These are phyloP conservation scores for Obelidium mucronatum DNA, from an alignment of 192 early-diverging fungal genomes.

Conservation along the genomic window DNA sequence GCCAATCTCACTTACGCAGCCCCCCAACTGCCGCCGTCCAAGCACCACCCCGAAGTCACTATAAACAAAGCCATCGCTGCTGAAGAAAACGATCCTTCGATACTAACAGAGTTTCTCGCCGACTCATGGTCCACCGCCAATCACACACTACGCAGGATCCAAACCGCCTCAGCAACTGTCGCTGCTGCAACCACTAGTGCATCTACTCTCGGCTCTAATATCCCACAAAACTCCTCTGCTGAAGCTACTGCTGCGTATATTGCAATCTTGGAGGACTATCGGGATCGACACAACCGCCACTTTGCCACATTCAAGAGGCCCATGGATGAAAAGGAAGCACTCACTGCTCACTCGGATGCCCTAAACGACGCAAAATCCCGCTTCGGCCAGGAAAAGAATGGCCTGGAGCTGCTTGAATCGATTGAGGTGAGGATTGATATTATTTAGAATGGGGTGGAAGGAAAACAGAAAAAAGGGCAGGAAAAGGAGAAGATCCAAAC, in stretches of 20 bases:
- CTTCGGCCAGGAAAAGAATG: conserved; percentile 9
- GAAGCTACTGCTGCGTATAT: background rate
- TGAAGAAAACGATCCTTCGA: background rate
- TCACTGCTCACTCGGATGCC: background rate
- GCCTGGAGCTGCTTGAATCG: background rate
- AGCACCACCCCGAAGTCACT: background rate
- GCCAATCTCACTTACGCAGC: background rate
- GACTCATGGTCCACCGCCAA: background rate
- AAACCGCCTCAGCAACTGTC: background rate
- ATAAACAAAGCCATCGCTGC: background rate
- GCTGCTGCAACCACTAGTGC: background rate
- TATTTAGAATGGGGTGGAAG: background rate
- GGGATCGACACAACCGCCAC: background rate
- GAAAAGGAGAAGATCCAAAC: background rate
- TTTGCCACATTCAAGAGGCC: background rate
- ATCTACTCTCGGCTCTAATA: too few relatives aligned
- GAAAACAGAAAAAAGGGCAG: background rate
- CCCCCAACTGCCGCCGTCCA: background rate
- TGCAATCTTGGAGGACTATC: conserved; percentile 9
- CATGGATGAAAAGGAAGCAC: conserved; percentile 1
- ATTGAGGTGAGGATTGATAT: background rate
- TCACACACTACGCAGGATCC: background rate
- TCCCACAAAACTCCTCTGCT: background rate
- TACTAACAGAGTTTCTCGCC: background rate
- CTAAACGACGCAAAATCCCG: conserved; percentile 1